Percentiles rank a stretch among this genome's conserved stretches.
Conservation (phyloP, 176 grass and related monocot genomes). For the Zea mays region DNA sequence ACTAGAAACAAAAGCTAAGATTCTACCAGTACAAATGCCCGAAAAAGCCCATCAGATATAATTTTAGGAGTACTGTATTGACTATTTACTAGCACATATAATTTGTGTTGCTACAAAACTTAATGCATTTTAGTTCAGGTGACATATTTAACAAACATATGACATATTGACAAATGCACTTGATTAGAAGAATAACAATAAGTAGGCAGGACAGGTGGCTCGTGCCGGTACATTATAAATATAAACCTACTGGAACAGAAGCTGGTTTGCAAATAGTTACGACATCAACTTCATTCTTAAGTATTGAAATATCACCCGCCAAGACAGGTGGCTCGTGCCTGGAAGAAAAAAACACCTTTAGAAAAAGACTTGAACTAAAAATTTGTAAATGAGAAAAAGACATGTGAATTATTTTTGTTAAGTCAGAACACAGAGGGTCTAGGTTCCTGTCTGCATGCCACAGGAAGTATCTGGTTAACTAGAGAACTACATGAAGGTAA, state of each 20-base stretch:
- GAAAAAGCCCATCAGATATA: not conserved
- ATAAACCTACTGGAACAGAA: slow-evolving; percentile 79
- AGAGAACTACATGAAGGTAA: not conserved
- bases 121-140: slow-evolving; percentile 27
- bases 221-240: not conserved
- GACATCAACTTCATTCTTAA: slow-evolving; percentile 83
- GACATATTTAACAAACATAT: not conserved
- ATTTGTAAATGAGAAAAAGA: slow-evolving; percentile 19
- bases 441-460: not conserved
- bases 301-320: slow-evolving; percentile 68
- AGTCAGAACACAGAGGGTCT: slow-evolving; percentile 23
- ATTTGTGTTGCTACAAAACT: slow-evolving; percentile 7
- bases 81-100: slow-evolving; percentile 14
- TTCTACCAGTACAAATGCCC: not conserved
- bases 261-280: slow-evolving; percentile 91
- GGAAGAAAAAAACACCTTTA: slow-evolving; percentile 42
- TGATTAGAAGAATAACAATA: not conserved
- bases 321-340: slow-evolving; percentile 94
- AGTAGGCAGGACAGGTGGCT: not conserved
- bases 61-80: not conserved
- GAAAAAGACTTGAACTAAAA: slow-evolving; percentile 17
- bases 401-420: not conserved
- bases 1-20: not conserved
- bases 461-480: not conserved
- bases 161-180: not conserved